Conservation (phyloP, 1,284 basidiomycete genomes). For the Marasmius oreades region DNA sequence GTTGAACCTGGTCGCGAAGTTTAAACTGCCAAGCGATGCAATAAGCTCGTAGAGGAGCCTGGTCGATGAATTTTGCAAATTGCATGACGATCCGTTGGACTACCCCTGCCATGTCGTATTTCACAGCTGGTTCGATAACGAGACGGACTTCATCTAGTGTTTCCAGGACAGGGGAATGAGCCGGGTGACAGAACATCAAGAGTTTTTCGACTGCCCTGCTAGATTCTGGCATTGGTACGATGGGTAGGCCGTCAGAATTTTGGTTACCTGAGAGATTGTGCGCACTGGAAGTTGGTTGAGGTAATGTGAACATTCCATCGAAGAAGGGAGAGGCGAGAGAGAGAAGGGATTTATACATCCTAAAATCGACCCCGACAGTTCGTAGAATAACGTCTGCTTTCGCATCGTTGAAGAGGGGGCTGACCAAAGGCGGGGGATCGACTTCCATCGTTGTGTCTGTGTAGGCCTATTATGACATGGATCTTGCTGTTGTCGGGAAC, state of each 20-base stretch:
- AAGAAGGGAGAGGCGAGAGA: conserved; percentile 34
- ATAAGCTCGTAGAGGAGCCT: neutral
- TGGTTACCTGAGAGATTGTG: neutral
- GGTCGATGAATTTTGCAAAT: neutral
- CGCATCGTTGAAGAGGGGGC: conserved; percentile 7
- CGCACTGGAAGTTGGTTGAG: conserved; percentile 16
- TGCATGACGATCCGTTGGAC: neutral
- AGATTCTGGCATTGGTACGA: conserved; percentile 23
- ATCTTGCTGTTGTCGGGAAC: too few relatives aligned
- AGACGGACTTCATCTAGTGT: neutral
- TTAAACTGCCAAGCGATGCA: neutral
- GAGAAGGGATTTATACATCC: conserved; percentile 30
- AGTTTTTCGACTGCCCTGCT: conserved; percentile 22
- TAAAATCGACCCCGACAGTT: conserved; percentile 28
- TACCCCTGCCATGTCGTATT: conserved; percentile 4
- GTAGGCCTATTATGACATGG: too few relatives aligned
- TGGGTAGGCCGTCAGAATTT: conserved; percentile 15
- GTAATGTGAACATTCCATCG: conserved; percentile 31
- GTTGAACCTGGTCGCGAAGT: neutral
- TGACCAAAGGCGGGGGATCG: neutral
- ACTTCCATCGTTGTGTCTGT: neutral
- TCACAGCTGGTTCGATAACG: conserved; percentile 1
- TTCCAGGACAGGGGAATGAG: neutral
- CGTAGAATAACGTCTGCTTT: conserved; percentile 31
- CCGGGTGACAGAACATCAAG: conserved; percentile 26